Evolutionary conservation across 371 early-diverging fungal genomes (phyloP).

Genomic region (Batkoa obscura): DNA sequence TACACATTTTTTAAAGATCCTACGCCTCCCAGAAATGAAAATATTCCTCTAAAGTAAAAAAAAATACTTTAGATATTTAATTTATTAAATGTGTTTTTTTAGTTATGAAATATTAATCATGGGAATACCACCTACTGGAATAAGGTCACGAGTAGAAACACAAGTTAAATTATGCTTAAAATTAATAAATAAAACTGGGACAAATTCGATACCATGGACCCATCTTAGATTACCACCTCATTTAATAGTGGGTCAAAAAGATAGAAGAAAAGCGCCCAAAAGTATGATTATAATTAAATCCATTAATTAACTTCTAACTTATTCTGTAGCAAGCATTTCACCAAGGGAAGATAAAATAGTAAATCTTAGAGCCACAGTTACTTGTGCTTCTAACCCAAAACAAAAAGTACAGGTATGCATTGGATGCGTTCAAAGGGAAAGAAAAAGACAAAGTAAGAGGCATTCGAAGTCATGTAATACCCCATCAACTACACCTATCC

Average conservation of each 20-base stretch:
- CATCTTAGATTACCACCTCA: conserved; percentile 68
- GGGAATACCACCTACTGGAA: conserved; percentile 60
- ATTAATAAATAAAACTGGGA: conserved; percentile 55
- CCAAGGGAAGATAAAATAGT: conserved; percentile 21
- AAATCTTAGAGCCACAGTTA: conserved; percentile 56
- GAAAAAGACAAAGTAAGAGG: not conserved
- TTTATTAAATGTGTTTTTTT: no score
- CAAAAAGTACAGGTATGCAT: conserved; percentile 60
- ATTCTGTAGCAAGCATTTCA: not conserved
- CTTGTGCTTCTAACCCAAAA: conserved; percentile 67
- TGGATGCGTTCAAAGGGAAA: conserved; percentile 57
- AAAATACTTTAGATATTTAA: no score
- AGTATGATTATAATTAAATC: not conserved
- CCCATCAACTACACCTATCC: not conserved
- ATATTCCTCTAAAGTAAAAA: no score
- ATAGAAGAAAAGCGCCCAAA: conserved; percentile 15
- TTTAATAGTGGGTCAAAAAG: conserved; percentile 55
- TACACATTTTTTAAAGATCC: no score
- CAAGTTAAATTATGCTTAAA: conserved; percentile 81
- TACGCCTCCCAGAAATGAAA: no score
- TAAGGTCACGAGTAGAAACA: conserved; percentile 83
- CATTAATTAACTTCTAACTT: no score
- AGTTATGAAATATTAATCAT: no score
- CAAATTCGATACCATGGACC: conserved; percentile 60
- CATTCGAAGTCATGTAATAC: no score